Percentiles rank a stretch among this genome's conserved stretches.
These are phyloP conservation scores for Kwoniella heveanensis DNA, from an alignment of 768 basidiomycete genomes.

Conservation along the genomic window DNA sequence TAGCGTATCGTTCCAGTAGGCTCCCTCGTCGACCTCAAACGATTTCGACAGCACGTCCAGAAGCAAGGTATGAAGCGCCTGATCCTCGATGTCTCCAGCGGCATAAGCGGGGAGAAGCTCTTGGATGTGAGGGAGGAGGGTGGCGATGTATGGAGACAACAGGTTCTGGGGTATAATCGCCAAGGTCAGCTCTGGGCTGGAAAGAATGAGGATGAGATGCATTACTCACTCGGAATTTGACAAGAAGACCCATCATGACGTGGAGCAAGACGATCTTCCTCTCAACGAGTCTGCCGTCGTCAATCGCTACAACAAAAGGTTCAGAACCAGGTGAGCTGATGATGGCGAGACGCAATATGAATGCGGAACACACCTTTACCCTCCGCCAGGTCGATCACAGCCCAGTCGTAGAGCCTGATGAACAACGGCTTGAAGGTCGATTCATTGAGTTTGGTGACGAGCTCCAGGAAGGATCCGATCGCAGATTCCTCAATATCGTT, in stretches of 20 bases:
- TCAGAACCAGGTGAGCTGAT: neutral
- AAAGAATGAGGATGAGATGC: neutral
- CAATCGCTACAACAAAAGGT: slow-evolving; percentile 18
- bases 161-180: slow-evolving; percentile 65
- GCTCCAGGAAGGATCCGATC: slow-evolving; percentile 77
- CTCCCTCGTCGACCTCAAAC: slow-evolving; percentile 77
- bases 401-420: slow-evolving; percentile 92
- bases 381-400: slow-evolving; percentile 63
- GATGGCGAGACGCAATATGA: too few relatives aligned
- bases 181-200: slow-evolving; percentile 1
- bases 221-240: slow-evolving; percentile 77
- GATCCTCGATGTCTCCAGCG: slow-evolving; percentile 54
- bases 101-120: slow-evolving; percentile 65
- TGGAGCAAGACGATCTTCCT: slow-evolving; percentile 74
- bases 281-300: slow-evolving; percentile 55
- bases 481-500: slow-evolving; percentile 56
- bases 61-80: slow-evolving; percentile 66
- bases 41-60: slow-evolving; percentile 69
- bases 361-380: slow-evolving; percentile 56
- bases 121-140: slow-evolving; percentile 68
- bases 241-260: slow-evolving; percentile 71
- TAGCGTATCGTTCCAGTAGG: slow-evolving; percentile 87
- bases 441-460: slow-evolving; percentile 91
- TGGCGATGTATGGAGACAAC: slow-evolving; percentile 85
- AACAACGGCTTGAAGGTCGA: slow-evolving; percentile 86